Conservation (phyloP, 306 rosid species). For the Cyclanthera cordifolia region DNA sequence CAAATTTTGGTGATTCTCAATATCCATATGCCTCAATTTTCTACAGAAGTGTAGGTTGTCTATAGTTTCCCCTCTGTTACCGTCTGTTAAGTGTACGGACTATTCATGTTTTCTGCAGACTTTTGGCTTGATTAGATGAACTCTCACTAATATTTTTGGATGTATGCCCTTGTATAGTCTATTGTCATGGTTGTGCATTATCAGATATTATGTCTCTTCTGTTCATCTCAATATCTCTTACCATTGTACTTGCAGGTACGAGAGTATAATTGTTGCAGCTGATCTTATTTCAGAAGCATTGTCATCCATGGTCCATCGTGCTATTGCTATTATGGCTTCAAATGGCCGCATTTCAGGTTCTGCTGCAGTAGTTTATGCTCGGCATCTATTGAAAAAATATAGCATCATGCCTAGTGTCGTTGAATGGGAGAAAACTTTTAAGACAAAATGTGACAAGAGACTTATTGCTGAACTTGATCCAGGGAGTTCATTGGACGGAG, state of each 20-base stretch:
- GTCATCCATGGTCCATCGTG: constrained; percentile 54
- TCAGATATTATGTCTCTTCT: neutral
- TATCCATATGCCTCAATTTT: neutral
- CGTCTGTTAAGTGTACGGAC: neutral
- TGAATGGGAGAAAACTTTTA: constrained; percentile 82
- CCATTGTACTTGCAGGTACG: constrained; percentile 62
- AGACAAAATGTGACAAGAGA: constrained; percentile 56
- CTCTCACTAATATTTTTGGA: neutral
- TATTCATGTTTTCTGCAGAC: neutral
- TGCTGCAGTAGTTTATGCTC: constrained; percentile 45
- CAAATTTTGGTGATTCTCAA: neutral
- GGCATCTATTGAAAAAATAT: constrained; percentile 58
- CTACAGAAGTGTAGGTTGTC: neutral
- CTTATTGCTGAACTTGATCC: constrained; percentile 70
- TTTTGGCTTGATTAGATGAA: neutral
- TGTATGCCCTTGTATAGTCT: neutral
- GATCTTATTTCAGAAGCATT: constrained; percentile 75
- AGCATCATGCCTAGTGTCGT: constrained; percentile 52
- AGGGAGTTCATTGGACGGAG: constrained; percentile 64
- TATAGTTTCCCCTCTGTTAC: neutral
- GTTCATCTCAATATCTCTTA: constrained; percentile 13
- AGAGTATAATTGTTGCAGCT: constrained; percentile 62
- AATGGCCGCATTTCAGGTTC: constrained; percentile 75
- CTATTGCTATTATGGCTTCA: constrained; percentile 48
- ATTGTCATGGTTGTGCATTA: neutral